Percentiles rank a stretch among this genome's conserved stretches.
Conservation (phyloP, 2,329 filamentous ascomycete genomes). For the Apiospora phragmitis region DNA sequence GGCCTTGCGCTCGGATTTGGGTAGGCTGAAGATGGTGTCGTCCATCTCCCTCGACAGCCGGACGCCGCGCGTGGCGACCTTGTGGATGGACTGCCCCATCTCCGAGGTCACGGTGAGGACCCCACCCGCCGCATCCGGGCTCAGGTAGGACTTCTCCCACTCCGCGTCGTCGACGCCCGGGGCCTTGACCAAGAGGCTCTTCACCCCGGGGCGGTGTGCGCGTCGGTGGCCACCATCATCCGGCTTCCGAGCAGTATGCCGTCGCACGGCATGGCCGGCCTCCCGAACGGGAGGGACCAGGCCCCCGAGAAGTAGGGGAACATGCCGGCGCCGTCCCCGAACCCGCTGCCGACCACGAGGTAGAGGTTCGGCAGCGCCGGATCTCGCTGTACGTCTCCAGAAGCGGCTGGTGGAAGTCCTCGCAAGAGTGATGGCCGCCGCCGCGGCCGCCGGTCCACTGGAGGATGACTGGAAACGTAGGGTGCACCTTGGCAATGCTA, state of each 20-base stretch:
- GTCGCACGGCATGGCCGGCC: conserved; percentile 88
- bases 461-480: conserved; percentile 82
- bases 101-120: conserved; percentile 96
- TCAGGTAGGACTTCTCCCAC: conserved; percentile 83
- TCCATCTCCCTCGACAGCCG: conserved; percentile 99
- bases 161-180: conserved; percentile 76
- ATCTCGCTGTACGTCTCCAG: conserved; percentile 89
- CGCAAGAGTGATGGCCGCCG: conserved; percentile 91
- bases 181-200: conserved; percentile 85
- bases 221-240: conserved; percentile 93
- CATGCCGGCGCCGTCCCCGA: conserved; percentile 84
- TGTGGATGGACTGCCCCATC: conserved; percentile 99
- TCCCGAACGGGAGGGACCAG: conserved; percentile 79
- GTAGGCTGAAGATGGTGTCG: conserved; percentile 92
- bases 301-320: conserved; percentile 88
- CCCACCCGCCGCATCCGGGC: conserved; percentile 74
- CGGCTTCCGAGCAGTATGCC: conserved; percentile 88
- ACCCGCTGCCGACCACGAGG: conserved; percentile 85
- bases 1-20: conserved; percentile 87
- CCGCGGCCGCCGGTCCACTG: conserved; percentile 96
- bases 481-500: conserved; percentile 91
- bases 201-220: conserved; percentile 84
- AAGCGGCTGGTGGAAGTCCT: conserved; percentile 92
- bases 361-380: conserved; percentile 83
- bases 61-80: conserved; percentile 93